phyloP scores from a whole-genome alignment of 768 basidiomycete species.

The Serendipita sp. region DNA sequence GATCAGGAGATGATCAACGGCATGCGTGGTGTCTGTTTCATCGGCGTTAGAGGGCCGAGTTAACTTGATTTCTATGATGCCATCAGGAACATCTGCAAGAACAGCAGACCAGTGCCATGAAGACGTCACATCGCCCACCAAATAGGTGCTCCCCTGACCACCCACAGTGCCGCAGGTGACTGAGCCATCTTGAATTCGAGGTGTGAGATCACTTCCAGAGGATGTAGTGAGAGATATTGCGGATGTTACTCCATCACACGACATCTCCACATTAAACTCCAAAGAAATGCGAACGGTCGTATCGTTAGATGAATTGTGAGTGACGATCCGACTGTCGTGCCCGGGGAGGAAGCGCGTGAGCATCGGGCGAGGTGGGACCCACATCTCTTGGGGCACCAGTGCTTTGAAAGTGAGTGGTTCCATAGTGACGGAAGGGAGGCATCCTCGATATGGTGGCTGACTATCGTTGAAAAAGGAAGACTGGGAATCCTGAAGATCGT shows the following conservation, averaged over 20 bases:
- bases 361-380: slow-evolving; percentile 54
- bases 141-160: slow-evolving; percentile 30
- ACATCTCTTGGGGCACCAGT: slow-evolving; percentile 50
- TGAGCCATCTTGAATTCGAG: slow-evolving; percentile 32
- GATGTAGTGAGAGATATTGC: slow-evolving; percentile 54
- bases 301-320: slow-evolving; percentile 34
- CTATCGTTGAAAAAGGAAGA: slow-evolving; percentile 46
- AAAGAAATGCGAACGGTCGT: slow-evolving; percentile 47
- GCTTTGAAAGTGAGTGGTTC: slow-evolving; percentile 69
- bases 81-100: slow-evolving; percentile 60
- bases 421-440: slow-evolving; percentile 48
- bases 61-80: slow-evolving; percentile 60
- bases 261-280: slow-evolving; percentile 68
- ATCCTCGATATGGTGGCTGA: slow-evolving; percentile 54
- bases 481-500: slow-evolving; percentile 48
- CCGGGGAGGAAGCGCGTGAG: slow-evolving; percentile 72
- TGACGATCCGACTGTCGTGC: slow-evolving; percentile 59
- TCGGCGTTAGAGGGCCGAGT: slow-evolving; percentile 33
- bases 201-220: slow-evolving; percentile 41
- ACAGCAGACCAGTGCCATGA: slow-evolving; percentile 63
- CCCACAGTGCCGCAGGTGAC: slow-evolving; percentile 32
- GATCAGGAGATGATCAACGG: slow-evolving; percentile 60
- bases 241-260: slow-evolving; percentile 48
- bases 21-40: slow-evolving; percentile 35
- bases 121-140: slow-evolving; percentile 43